Conservation (phyloP, 257 asterid genomes). For the Voacanga thouarsii region DNA sequence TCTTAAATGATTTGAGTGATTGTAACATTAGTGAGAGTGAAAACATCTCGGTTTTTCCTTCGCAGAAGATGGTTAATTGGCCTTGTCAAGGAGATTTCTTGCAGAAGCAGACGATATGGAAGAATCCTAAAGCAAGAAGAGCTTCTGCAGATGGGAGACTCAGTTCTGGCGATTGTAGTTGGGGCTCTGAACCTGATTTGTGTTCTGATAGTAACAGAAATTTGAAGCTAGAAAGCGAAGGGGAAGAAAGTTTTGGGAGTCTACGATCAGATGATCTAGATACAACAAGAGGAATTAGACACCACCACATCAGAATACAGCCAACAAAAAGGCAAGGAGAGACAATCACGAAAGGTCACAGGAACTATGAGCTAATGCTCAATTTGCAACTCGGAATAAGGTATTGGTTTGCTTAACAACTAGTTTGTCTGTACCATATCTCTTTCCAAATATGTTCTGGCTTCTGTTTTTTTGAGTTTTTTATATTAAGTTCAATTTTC, state of each 20-base stretch:
- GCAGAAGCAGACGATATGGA: constrained; percentile 30
- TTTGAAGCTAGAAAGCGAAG: constrained; percentile 34
- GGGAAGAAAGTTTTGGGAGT: constrained; percentile 31
- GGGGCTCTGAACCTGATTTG: constrained; percentile 54
- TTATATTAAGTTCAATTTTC: constrained; percentile 3
- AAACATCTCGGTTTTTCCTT: constrained; percentile 59
- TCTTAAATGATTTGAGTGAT: constrained; percentile 39
- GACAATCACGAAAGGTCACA: constrained; percentile 76
- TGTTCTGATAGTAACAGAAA: constrained; percentile 37
- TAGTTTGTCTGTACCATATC: background rate
- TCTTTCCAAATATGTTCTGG: background rate
- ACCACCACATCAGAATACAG: constrained; percentile 47
- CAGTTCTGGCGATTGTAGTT: constrained; percentile 32
- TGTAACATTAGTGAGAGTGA: constrained; percentile 48
- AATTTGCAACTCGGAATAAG: constrained; percentile 96
- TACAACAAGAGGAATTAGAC: constrained; percentile 24
- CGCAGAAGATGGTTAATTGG: constrained; percentile 61
- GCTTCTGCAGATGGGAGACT: constrained; percentile 42
- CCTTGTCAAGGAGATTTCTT: constrained; percentile 45
- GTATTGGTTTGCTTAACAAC: constrained; percentile 27
- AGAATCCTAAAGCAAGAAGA: constrained; percentile 28
- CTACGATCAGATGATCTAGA: constrained; percentile 29
- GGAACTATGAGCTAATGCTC: constrained; percentile 84
- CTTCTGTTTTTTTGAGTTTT: background rate
- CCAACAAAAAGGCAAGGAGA: constrained; percentile 59